Conservation (phyloP, 208 protist species). For the Leishmania aethiopica region DNA sequence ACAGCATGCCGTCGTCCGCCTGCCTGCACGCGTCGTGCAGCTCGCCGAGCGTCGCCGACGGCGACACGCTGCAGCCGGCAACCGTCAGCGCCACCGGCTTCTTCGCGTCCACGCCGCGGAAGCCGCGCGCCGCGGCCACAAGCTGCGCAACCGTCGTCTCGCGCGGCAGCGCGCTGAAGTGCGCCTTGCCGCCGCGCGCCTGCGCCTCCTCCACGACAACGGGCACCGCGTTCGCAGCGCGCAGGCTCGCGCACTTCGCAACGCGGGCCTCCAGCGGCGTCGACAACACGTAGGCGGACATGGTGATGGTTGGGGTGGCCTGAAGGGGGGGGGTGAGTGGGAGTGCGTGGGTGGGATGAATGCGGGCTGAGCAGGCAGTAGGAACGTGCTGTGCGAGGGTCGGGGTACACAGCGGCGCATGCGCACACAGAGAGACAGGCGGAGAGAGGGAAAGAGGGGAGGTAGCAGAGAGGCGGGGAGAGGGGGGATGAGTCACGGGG, state of each 20-base stretch:
- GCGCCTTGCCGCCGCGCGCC: constrained; percentile 26
- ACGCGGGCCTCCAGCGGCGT: constrained; percentile 23
- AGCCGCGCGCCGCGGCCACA: constrained; percentile 22
- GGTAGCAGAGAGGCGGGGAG: not conserved
- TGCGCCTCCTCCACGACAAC: constrained; percentile 27
- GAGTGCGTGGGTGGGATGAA: not conserved
- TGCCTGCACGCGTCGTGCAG: constrained; percentile 37
- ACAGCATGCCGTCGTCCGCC: constrained; percentile 42
- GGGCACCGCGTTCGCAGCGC: constrained; percentile 6
- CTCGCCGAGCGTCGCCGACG: constrained; percentile 31
- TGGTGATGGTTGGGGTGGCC: constrained; percentile 1
- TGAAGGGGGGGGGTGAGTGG: not conserved
- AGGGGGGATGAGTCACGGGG: not conserved
- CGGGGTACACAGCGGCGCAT: not conserved
- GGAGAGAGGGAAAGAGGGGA: not conserved
- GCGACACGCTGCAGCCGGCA: constrained; percentile 25
- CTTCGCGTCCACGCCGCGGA: constrained; percentile 14
- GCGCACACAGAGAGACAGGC: not conserved
- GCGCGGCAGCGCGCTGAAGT: constrained; percentile 35
- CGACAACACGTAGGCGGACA: constrained; percentile 26
- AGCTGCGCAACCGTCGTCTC: constrained; percentile 35
- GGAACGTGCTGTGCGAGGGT: not conserved
- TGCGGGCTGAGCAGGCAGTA: not conserved
- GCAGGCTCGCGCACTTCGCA: constrained; percentile 25
- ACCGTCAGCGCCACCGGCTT: constrained; percentile 33